Conservation (phyloP, 2,329 filamentous ascomycete species). For the Neophaeococcomyces mojaviensis region DNA sequence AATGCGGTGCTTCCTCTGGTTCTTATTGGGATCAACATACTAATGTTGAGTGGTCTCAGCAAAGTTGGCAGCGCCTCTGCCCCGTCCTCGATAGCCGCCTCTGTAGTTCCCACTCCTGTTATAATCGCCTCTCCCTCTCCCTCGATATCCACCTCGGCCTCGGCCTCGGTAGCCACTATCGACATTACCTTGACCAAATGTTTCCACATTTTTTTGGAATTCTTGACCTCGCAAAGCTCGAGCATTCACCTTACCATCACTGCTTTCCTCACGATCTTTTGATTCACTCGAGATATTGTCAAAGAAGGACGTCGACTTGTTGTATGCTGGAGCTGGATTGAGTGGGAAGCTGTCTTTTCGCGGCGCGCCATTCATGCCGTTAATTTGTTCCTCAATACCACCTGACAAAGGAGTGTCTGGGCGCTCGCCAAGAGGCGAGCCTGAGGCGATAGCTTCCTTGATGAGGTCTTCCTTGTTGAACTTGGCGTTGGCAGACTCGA, state of each 20-base stretch:
- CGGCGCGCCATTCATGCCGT: conserved; percentile 19
- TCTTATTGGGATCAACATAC: no score
- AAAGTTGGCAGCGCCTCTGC: conserved; percentile 12
- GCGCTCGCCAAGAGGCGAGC: conserved; percentile 53
- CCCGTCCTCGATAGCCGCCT: conserved; percentile 29
- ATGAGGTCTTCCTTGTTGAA: conserved; percentile 82
- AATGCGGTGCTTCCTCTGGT: no score
- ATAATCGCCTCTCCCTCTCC: conserved; percentile 45
- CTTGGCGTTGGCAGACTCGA: conserved; percentile 75
- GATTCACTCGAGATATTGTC: conserved; percentile 96
- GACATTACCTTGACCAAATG: conserved; percentile 92
- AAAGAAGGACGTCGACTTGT: conserved; percentile 87
- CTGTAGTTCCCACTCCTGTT: conserved; percentile 36
- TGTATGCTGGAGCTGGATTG: conserved; percentile 55
- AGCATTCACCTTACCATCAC: conserved; percentile 61
- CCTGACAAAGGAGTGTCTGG: conserved; percentile 22
- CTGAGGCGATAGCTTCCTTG: conserved; percentile 76
- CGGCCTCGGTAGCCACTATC: conserved; percentile 77
- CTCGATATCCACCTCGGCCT: conserved; percentile 63
- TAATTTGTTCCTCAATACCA: conserved; percentile 20
- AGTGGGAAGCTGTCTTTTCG: conserved; percentile 19
- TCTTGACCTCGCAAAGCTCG: conserved; percentile 88
- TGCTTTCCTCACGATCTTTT: conserved; percentile 73
- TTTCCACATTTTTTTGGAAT: conserved; percentile 92
- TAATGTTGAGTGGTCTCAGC: not conserved